phyloP scores from a whole-genome alignment of 345 rosid genomes.

The Mangifera indica region DNA sequence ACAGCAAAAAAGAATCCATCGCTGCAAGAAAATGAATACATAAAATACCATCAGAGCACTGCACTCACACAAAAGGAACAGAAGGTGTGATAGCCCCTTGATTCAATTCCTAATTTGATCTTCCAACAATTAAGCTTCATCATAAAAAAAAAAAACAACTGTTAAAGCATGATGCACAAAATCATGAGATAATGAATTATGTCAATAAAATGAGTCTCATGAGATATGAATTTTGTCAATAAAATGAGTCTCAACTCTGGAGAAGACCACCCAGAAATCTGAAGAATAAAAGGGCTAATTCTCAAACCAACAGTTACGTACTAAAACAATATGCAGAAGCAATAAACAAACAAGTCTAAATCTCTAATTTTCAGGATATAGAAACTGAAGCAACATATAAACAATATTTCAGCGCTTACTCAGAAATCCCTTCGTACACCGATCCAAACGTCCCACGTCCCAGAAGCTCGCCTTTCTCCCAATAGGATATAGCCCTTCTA shows the following conservation, averaged over 20 bases:
- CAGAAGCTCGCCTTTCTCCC: constrained; percentile 80
- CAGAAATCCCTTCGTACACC: constrained; percentile 76
- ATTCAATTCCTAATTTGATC: not conserved
- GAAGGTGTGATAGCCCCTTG: not conserved
- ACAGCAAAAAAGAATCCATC: constrained; percentile 85
- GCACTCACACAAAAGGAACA: not conserved
- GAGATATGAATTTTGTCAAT: not conserved
- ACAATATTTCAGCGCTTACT: constrained; percentile 44
- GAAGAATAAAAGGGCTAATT: not conserved
- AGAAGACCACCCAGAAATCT: not conserved
- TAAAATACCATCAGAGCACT: not conserved
- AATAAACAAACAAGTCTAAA: not conserved
- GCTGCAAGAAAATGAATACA: constrained; percentile 34
- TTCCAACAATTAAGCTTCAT: not conserved
- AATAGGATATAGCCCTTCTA: constrained; percentile 41
- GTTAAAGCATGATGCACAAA: not conserved
- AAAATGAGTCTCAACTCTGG: not conserved
- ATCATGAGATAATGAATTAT: not conserved
- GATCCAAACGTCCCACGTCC: constrained; percentile 91
- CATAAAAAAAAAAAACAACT: not conserved
- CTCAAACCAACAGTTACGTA: not conserved
- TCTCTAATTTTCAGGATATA: not conserved
- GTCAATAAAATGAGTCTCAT: not conserved
- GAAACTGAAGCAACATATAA: not conserved
- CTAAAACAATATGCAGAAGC: too few species aligned